Conservation (phyloP, 1,284 basidiomycete genomes). For the Marasmius oreades region DNA sequence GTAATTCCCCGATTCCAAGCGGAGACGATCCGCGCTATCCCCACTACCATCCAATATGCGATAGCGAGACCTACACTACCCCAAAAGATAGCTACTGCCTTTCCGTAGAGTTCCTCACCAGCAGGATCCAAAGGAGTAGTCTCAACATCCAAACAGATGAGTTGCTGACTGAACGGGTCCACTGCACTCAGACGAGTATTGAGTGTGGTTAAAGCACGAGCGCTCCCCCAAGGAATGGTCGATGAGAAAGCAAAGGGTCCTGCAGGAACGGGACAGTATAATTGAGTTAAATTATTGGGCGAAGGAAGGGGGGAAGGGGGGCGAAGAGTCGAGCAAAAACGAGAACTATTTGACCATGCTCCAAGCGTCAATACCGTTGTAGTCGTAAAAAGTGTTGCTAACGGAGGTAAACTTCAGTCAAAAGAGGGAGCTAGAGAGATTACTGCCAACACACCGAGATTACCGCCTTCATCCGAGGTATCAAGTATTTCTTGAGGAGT, state of each 20-base stretch:
- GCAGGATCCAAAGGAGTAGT: conserved; percentile 74
- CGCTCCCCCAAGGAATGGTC: conserved; percentile 64
- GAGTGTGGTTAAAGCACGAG: conserved; percentile 80
- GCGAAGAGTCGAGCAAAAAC: conserved; percentile 72
- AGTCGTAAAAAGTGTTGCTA: conserved; percentile 84
- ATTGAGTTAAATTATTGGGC: conserved; percentile 33
- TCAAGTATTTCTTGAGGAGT: conserved; percentile 50
- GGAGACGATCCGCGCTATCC: conserved; percentile 76
- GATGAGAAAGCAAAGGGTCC: conserved; percentile 84
- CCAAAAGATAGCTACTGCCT: conserved; percentile 81
- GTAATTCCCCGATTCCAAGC: conserved; percentile 75
- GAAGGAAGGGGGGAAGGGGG: conserved; percentile 66
- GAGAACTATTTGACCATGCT: conserved; percentile 66
- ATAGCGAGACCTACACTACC: conserved; percentile 72
- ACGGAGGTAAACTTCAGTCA: conserved; percentile 14
- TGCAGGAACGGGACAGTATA: conserved; percentile 71
- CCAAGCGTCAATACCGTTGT: conserved; percentile 77
- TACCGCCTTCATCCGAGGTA: conserved; percentile 59
- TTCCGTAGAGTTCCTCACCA: conserved; percentile 58
- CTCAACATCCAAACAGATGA: conserved; percentile 79
- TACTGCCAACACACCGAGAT: conserved; percentile 51
- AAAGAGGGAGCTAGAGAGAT: conserved; percentile 8
- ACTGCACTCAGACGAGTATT: conserved; percentile 84
- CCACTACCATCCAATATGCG: conserved; percentile 79
- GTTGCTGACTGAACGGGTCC: conserved; percentile 76